These are phyloP conservation scores for Harringtonia aguacate DNA, from an alignment of 2,329 filamentous ascomycete species.

Conservation along the genomic window DNA sequence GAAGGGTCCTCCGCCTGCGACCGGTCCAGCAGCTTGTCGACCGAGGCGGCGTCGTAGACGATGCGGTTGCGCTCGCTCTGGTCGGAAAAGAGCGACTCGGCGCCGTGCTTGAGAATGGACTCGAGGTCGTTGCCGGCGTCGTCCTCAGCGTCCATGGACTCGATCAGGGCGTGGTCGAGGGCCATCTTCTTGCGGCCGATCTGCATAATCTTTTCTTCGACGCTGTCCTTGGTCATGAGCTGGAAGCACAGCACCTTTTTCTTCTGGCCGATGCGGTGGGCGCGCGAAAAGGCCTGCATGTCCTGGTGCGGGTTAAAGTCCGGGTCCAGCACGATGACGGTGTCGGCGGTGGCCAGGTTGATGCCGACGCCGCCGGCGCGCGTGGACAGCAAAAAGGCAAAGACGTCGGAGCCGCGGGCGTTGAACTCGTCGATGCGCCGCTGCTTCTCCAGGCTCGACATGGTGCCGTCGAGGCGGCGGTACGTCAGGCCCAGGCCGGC, in stretches of 20 bases:
- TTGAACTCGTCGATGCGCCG: conserved; percentile 93
- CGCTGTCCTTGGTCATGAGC: conserved; percentile 77
- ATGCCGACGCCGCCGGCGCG: conserved; percentile 94
- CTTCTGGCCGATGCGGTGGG: conserved; percentile 92
- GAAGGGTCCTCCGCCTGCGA: conserved; percentile 66
- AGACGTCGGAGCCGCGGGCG: conserved; percentile 67
- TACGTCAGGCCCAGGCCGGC: conserved; percentile 61
- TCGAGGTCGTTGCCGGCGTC: conserved; percentile 71
- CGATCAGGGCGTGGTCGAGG: conserved; percentile 87
- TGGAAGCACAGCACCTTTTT: conserved; percentile 95
- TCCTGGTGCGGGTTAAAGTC: conserved; percentile 99
- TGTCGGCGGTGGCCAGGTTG: conserved; percentile 93
- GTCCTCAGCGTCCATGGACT: conserved; percentile 79
- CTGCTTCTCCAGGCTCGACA: conserved; percentile 79
- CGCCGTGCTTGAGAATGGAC: conserved; percentile 78
- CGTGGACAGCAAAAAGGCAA: conserved; percentile 88
- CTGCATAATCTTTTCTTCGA: conserved; percentile 93
- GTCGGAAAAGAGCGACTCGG: conserved; percentile 75
- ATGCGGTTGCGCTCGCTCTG: conserved; percentile 62
- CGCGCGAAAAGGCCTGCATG: conserved; percentile 86
- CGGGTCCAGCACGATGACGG: conserved; percentile 92
- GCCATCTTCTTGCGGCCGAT: conserved; percentile 94
- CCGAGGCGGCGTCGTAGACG: conserved; percentile 65
- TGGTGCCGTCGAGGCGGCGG: conserved; percentile 75
- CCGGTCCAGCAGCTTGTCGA: conserved; percentile 88